Base-by-base conservation (phyloP, 768 basidiomycete species). In the Suillus occidentalis region DNA sequence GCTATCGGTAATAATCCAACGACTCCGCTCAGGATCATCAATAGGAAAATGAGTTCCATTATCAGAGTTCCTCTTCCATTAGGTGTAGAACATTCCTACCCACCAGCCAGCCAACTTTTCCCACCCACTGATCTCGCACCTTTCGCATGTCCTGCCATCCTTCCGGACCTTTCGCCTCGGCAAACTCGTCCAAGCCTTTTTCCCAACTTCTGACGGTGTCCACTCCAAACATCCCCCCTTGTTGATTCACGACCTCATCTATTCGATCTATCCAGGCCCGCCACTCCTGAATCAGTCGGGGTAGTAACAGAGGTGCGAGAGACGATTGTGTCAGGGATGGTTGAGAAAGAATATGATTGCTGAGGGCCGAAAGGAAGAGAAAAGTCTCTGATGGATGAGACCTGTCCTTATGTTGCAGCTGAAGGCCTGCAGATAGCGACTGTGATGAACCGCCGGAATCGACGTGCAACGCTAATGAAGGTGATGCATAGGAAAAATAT, bases 221-320 rank as follows among this genome's bases (percentile, higher is more conserved):
- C 42, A 80, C 82, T 3, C 90, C 87, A 73, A 93, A 93, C 92
- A 95, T 92, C 6, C 90, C 87, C 6, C 86, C 90, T 66, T 89
- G 81, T 16, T 76, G 80, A 71, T 94, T 95, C 6, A 92, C 89
- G 18, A 85, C 77, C 10, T 84, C 79, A 68, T 93, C 90, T 37
- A 95, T 82, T 56, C 82, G 82, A 45, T 85, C 81, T 22, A 92
- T 80, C 92, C 92, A 95, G 16, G 86, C 87, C 60, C 79, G 83
- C 92, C 93, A 94, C 73, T 95, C 92, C 60, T 88, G 82, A 9
- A 81, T 70, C 34, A 95, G 76, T 12, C 91, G 87, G 2, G 88
- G 85, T 56, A 89, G 79, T 12, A 94, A 75, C 50, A 84, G 76
- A 2, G 85, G 86, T 12, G 75, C 81, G 50, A 92, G 78, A 59